Conservation (phyloP, 2,329 filamentous ascomycete genomes). For the Claviceps sp. region DNA sequence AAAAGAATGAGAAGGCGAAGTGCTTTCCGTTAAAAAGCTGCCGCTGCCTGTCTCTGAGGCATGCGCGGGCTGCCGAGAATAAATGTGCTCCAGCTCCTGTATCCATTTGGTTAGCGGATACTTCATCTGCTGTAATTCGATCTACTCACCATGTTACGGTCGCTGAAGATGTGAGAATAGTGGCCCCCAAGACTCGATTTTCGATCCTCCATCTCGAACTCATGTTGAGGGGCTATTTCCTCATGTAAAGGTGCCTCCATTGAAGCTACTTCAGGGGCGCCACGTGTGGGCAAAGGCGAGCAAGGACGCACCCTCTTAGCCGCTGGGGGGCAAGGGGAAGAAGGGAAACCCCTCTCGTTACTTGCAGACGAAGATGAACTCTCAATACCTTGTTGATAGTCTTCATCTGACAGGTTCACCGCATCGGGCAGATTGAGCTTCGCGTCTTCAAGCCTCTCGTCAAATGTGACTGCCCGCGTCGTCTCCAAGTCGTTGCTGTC, state of each 20-base stretch:
- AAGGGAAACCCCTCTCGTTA: background rate
- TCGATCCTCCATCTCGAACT: background rate
- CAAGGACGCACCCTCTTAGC: background rate
- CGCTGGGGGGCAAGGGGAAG: constrained; percentile 6
- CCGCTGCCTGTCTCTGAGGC: background rate
- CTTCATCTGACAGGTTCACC: constrained; percentile 5
- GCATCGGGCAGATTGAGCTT: constrained; percentile 16
- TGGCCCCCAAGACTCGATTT: background rate
- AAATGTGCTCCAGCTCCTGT: background rate
- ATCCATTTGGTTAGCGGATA: background rate
- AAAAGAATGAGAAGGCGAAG: constrained; percentile 1
- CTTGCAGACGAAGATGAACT: constrained; percentile 3
- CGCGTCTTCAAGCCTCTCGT: constrained; percentile 20
- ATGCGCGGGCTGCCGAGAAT: background rate
- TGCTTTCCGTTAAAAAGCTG: background rate
- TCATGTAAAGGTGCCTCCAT: background rate
- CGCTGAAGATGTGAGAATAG: background rate
- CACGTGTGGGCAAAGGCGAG: constrained; percentile 7
- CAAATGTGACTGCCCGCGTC: constrained; percentile 18
- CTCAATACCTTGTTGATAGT: background rate
- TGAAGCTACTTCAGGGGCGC: background rate
- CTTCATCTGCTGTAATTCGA: too few species aligned
- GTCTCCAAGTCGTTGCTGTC: constrained; percentile 13
- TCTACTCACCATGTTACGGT: constrained; percentile 1
- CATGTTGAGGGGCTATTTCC: background rate